These are phyloP conservation scores for Byssoonygena ceratinophila DNA, from an alignment of 2,329 filamentous ascomycete species.

Conservation along the genomic window DNA sequence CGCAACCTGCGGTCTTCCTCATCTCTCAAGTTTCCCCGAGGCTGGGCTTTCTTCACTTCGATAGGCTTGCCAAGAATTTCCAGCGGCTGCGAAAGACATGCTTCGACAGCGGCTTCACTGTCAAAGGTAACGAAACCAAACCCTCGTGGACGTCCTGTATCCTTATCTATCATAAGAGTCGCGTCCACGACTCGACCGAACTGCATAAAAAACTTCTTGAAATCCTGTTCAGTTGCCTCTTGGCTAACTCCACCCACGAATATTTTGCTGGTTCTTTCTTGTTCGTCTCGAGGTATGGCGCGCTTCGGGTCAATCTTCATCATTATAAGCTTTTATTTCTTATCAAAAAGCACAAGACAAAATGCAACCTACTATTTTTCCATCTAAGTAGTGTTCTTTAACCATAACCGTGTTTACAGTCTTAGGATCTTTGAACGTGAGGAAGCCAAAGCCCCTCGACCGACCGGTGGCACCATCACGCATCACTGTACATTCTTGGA, in stretches of 20 bases:
- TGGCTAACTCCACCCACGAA: conserved; percentile 97
- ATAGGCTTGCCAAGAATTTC: conserved; percentile 94
- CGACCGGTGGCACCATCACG: conserved; percentile 85
- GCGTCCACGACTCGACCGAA: conserved; percentile 95
- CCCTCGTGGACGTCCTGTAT: conserved; percentile 88
- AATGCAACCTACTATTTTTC: conserved; percentile 70
- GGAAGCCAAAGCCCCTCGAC: conserved; percentile 90
- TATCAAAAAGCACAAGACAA: neutral
- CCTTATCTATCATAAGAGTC: conserved; percentile 99
- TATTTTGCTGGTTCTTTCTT: conserved; percentile 97
- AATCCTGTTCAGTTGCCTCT: conserved; percentile 91
- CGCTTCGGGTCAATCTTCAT: conserved; percentile 89
- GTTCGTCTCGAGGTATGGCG: conserved; percentile 92
- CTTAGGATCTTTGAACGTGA: conserved; percentile 95
- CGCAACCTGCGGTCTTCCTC: conserved; percentile 59
- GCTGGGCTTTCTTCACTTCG: conserved; percentile 96
- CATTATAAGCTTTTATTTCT: conserved; percentile 3
- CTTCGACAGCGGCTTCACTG: conserved; percentile 86
- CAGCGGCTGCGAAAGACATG: conserved; percentile 70
- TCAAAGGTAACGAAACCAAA: conserved; percentile 99
- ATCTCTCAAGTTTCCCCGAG: conserved; percentile 84
- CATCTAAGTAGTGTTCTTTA: conserved; percentile 95
- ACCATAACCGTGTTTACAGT: conserved; percentile 99
- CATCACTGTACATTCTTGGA: conserved; percentile 99
- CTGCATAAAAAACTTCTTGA: conserved; percentile 91